These are phyloP conservation scores for Apiotrichum montevideense DNA, from an alignment of 1,284 basidiomycete species.

Conservation along the genomic window DNA sequence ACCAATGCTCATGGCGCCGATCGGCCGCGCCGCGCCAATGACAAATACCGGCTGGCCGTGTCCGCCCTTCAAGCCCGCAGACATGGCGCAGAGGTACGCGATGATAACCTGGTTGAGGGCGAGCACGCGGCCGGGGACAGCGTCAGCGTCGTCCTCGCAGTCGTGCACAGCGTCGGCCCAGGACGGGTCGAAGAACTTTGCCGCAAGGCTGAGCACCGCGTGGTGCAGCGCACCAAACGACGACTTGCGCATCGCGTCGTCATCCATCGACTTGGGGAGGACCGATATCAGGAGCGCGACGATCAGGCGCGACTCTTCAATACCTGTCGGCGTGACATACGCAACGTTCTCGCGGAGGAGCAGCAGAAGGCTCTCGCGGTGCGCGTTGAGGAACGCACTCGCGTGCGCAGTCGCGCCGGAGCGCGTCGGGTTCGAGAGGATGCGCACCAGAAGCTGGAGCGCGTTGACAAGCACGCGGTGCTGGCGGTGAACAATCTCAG, in stretches of 20 bases:
- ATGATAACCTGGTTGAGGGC: constrained; percentile 40
- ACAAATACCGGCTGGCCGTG: constrained; percentile 35
- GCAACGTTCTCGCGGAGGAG: constrained; percentile 48
- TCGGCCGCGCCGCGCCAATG: constrained; percentile 27
- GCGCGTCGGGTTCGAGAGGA: constrained; percentile 22
- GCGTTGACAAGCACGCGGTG: constrained; percentile 34
- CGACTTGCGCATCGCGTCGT: constrained; percentile 63
- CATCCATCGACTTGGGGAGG: constrained; percentile 47
- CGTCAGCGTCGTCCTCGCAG: neutral
- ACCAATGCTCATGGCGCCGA: constrained; percentile 21
- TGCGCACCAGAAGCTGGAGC: constrained; percentile 32
- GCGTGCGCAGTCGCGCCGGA: constrained; percentile 33
- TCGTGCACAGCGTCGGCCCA: constrained; percentile 48
- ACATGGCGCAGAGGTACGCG: constrained; percentile 31
- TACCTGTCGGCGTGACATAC: constrained; percentile 42
- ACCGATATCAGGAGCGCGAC: constrained; percentile 48
- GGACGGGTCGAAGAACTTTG: constrained; percentile 64
- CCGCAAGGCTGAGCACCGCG: constrained; percentile 69
- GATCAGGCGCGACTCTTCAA: constrained; percentile 50
- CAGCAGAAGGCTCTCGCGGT: constrained; percentile 51
- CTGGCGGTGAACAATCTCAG: constrained; percentile 30
- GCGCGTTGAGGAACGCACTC: constrained; percentile 50
- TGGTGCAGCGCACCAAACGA: constrained; percentile 78
- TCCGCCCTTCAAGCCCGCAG: constrained; percentile 31
- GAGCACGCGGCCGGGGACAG: constrained; percentile 16